A percentile compares a stretch with the other conserved stretches of the same genome.
phyloP scores from a whole-genome alignment of 768 basidiomycete genomes.

The Roridomyces roridus region DNA sequence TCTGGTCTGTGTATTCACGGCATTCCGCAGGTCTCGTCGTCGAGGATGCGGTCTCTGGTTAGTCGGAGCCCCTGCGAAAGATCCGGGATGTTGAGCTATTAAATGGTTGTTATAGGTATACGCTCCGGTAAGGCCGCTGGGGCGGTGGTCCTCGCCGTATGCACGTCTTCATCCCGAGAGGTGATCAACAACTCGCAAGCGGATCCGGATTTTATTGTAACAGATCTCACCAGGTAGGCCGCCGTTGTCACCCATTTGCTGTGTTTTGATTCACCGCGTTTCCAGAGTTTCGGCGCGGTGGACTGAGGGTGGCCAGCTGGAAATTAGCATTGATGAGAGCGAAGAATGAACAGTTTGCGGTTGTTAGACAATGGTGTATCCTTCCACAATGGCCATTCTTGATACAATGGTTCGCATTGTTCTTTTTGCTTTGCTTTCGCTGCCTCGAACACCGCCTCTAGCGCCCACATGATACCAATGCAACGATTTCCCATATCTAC shows the following conservation, averaged over 20 bases:
- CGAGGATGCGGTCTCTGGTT: conserved; percentile 89
- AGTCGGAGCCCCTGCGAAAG: conserved; percentile 41
- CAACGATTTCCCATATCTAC: not conserved
- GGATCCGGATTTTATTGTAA: conserved; percentile 69
- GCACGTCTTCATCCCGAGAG: conserved; percentile 75
- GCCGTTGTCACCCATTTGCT: not conserved
- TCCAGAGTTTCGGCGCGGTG: conserved; percentile 51
- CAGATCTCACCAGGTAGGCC: conserved; percentile 69
- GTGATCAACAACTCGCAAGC: conserved; percentile 57
- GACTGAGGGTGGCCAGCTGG: conserved; percentile 48
- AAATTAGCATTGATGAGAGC: conserved; percentile 49
- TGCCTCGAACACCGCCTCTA: too few species aligned
- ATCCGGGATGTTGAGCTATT: not conserved
- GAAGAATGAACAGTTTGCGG: conserved; percentile 12
- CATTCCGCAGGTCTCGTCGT: conserved; percentile 72
- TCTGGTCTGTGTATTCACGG: not conserved
- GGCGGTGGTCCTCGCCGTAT: conserved; percentile 78
- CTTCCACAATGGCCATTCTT: not conserved
- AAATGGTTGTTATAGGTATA: conserved; percentile 3
- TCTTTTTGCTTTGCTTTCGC: too few species aligned
- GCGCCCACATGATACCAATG: not conserved
- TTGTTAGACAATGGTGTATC: not conserved
- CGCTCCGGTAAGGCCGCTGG: conserved; percentile 59
- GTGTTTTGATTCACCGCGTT: not conserved
- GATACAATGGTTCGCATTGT: too few species aligned